phyloP scores from a whole-genome alignment of 2,329 filamentous ascomycete genomes.

The Cercospora sp. region DNA sequence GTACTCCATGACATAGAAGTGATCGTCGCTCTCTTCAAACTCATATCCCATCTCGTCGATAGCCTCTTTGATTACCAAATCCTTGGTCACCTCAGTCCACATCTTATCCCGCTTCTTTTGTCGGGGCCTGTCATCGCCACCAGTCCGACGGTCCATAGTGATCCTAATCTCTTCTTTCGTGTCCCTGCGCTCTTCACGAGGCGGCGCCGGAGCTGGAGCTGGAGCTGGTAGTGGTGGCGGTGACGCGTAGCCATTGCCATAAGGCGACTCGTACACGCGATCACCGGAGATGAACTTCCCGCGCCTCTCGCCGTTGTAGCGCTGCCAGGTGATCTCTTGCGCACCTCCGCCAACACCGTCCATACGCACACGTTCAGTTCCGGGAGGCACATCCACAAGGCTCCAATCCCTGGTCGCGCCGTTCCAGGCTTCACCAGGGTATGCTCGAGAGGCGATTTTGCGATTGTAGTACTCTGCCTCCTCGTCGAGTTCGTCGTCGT shows the following conservation, averaged over 20 bases:
- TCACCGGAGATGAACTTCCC: conserved; percentile 72
- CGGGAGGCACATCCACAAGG: conserved; percentile 80
- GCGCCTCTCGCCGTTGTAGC: conserved; percentile 74
- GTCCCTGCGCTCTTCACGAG: conserved; percentile 38
- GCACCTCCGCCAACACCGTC: conserved; percentile 73
- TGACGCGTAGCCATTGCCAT: conserved; percentile 36
- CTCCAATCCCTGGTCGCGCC: conserved; percentile 76
- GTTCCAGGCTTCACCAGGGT: conserved; percentile 70
- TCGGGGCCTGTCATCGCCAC: conserved; percentile 17
- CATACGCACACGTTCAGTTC: conserved; percentile 79
- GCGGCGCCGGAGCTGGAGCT: conserved; percentile 23
- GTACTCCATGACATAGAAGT: conserved; percentile 92
- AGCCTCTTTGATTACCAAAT: conserved; percentile 81
- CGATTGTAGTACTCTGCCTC: conserved; percentile 65
- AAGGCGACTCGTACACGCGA: conserved; percentile 52
- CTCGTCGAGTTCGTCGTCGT: conserved; percentile 52
- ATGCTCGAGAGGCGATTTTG: conserved; percentile 67
- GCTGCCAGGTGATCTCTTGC: conserved; percentile 76
- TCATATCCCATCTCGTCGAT: conserved; percentile 82
- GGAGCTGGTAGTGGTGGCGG: conserved; percentile 27
- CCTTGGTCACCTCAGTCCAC: conserved; percentile 98
- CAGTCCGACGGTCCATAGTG: conserved; percentile 25
- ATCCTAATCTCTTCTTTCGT: conserved; percentile 52
- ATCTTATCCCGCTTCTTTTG: conserved; percentile 53
- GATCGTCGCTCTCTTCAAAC: conserved; percentile 84